Conservation (phyloP, 1,139 yeast species). For the Taphrina wiesneri region DNA sequence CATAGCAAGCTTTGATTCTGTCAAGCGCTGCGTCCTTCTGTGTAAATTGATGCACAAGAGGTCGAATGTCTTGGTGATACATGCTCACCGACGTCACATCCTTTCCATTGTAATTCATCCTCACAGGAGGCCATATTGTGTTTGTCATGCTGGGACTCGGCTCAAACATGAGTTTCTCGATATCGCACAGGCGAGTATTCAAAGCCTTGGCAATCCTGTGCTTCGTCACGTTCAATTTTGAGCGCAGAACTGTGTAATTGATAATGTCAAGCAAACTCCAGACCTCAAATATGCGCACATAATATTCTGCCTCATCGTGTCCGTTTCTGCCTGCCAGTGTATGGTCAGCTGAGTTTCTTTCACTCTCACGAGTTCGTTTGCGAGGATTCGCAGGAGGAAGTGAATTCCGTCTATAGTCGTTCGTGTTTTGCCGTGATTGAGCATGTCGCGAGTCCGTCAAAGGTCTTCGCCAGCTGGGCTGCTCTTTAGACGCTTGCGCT, state of each 20-base stretch:
- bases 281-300: neutral
- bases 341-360: neutral
- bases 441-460: neutral
- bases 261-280: conserved; percentile 2
- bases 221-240: neutral
- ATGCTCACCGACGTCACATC: neutral
- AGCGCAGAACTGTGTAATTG: neutral
- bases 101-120: neutral
- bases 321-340: neutral
- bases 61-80: neutral
- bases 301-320: neutral
- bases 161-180: neutral
- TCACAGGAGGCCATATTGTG: neutral
- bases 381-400: neutral
- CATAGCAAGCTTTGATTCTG: neutral
- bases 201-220: neutral
- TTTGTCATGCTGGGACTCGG: neutral
- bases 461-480: neutral
- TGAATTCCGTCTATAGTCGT: neutral
- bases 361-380: neutral
- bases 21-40: neutral
- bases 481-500: neutral
- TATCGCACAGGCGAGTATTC: neutral
- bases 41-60: neutral
- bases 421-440: neutral